Evolutionary conservation across 768 basidiomycete species (phyloP), one percentile per base, ranked within the genome.

Genomic region (Calvatia gigantea): DNA sequence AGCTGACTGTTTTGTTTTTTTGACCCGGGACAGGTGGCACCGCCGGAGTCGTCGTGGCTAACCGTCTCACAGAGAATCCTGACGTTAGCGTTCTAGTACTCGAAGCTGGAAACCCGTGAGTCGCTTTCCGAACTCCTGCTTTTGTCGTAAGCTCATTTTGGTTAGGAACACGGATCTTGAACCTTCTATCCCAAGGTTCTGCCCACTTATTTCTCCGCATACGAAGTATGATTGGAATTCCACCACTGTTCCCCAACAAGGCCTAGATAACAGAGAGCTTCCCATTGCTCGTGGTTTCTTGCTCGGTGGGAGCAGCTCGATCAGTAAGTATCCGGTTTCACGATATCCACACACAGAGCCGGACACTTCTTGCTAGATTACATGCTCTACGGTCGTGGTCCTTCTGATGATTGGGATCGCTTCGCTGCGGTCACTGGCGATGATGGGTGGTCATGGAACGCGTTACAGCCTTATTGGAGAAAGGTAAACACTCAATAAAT

Each of bases 391-490:
- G 67, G 68, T 19, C 65, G 71, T 25, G 73, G 72, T 4, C 60
- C 70, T 3, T 53, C 59, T 21, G 69, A 69, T 31, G 72, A 74
- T 55, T 65, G 58, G 43, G 58, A 65, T 41, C 49, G 61, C 8
- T 54, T 60, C 43, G 70, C 72, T 1, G 48, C 56, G 2, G 58
- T 70, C 17, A 67, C 71, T n/a, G 67, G 65, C 0, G 72, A 75
- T 56, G 27, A 53, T 1, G 70, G 72, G 1, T 75, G 74, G 74
- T 61, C 68, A 8, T 75, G 72, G 73, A 48, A 64, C 6, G 61
- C 58, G 3, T 59, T 75, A 17, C 59, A 64, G 14, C 64, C 64
- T 3, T 74, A 69, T 42, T 62, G 70, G 39, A 49, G 56, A 15
- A 71, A 68, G 65, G 72, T 70, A 39, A 48, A 23, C 38, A 14